Conservation (phyloP, 176 grass and related monocot species). For the Triticum dicoccoides region DNA sequence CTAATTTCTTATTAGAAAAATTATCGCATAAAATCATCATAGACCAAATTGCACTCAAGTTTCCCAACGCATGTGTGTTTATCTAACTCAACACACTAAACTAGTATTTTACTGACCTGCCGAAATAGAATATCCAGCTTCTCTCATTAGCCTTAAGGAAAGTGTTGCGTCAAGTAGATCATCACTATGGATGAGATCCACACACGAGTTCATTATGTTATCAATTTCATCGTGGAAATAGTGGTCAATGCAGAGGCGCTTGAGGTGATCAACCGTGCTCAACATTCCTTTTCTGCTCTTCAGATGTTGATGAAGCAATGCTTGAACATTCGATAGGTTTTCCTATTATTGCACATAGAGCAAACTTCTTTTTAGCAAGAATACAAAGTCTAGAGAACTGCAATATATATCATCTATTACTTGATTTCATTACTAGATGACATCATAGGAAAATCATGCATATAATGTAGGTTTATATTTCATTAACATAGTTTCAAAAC, state of each 20-base stretch:
- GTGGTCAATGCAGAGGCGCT: slow-evolving; percentile 46
- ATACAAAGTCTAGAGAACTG: background rate
- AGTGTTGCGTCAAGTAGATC: slow-evolving; percentile 27
- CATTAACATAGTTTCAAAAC: too few species aligned
- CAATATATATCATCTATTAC: background rate
- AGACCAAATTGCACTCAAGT: too few species aligned
- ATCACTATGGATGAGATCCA: background rate
- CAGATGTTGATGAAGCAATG: background rate
- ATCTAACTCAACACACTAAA: background rate
- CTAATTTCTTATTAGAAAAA: too few species aligned
- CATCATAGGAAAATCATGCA: too few species aligned
- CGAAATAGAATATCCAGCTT: slow-evolving; percentile 39
- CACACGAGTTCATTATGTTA: background rate
- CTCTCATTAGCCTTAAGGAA: slow-evolving; percentile 38
- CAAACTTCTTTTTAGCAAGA: background rate
- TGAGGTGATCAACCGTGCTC: slow-evolving; percentile 37
- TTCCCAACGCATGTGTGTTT: background rate
- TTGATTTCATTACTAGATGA: background rate
- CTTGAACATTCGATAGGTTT: background rate
- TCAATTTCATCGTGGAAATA: slow-evolving; percentile 40
- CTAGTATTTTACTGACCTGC: slow-evolving; percentile 26
- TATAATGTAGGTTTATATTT: background rate
- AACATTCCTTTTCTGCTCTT: slow-evolving; percentile 5
- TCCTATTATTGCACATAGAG: background rate
- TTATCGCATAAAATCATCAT: too few species aligned